A percentile compares a stretch with the other conserved stretches of the same genome.
These are phyloP conservation scores for Oenanthe sinensis DNA, from an alignment of 129 eudicot genomes.

Conservation along the genomic window DNA sequence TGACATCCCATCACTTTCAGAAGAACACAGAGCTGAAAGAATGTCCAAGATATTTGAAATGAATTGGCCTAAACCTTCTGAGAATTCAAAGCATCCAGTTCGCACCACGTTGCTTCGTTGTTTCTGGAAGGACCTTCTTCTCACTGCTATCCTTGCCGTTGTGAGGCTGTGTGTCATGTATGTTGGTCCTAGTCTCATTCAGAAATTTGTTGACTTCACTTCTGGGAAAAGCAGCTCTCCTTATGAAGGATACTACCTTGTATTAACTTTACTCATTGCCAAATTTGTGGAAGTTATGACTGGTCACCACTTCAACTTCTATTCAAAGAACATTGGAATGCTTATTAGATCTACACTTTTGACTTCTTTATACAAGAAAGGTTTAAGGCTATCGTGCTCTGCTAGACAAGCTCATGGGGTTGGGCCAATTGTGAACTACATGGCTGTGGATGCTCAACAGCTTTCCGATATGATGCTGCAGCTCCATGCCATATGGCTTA, in stretches of 20 bases:
- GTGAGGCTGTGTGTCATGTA: conserved; percentile 67
- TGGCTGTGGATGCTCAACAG: conserved; percentile 98
- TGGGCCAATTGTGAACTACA: conserved; percentile 88
- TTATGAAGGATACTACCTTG: conserved; percentile 77
- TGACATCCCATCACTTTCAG: conserved; percentile 73
- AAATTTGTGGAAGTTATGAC: conserved; percentile 63
- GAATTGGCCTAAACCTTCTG: conserved; percentile 73
- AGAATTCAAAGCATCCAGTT: conserved; percentile 69
- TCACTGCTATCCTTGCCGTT: conserved; percentile 60
- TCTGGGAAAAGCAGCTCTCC: conserved; percentile 53
- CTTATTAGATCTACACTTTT: conserved; percentile 63
- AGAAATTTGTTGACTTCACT: conserved; percentile 62
- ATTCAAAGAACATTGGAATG: conserved; percentile 77
- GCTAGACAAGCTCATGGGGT: conserved; percentile 84
- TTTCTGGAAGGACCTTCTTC: conserved; percentile 64
- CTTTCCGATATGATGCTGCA: conserved; percentile 95
- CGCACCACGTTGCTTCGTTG: conserved; percentile 53
- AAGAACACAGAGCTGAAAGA: conserved; percentile 61
- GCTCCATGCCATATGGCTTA: conserved; percentile 66
- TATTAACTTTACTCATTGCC: conserved; percentile 50
- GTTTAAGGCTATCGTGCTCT: conserved; percentile 71
- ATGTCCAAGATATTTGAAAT: conserved; percentile 57
- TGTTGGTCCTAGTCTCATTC: conserved; percentile 73
- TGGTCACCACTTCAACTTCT: conserved; percentile 79
- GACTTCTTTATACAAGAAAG: conserved; percentile 76